Base-by-base conservation (phyloP, 352 stramenopile species). In the Globisporangium uncinulatum region DNA sequence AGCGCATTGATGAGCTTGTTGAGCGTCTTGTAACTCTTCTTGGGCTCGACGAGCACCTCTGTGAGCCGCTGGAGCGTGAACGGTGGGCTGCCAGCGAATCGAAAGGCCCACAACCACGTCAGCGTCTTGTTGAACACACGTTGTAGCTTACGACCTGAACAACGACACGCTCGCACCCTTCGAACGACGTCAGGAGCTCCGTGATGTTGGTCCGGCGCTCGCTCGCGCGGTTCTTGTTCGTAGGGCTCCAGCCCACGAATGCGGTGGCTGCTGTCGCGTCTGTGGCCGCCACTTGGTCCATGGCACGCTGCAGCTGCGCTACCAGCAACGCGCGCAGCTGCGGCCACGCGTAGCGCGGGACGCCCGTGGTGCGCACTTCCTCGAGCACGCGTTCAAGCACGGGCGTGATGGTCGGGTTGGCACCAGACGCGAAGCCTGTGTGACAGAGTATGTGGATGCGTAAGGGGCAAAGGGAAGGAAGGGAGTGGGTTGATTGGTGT, bases 61-160 rank as follows among this genome's bases (percentile, higher is more conserved):
- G 79, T 86, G 51, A 94, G 72, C 0, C 83, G 71, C 62, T 94
- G 83, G 56, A 94, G 73, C 53, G 83, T 94, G 64, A 94, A 94
- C 37, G 83, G 83, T 32, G 83, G 79, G 0, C 78, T 85, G 52
- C 19, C 36, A 29, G 34, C 34, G 34, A 39, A 39, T 8, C 6
- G 34, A 39, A 39, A 39, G 10, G 34, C 34, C 21, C 2, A n/a
- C 9, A 29, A 1, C 7, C 1, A 21, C 15, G 20, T 48, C 4
- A 48, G 43, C 19, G 19, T 24, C 14, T 21, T 9, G 34, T 15
- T 17, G 4, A 44, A 29, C 8, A 42, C 2, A 6, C 34, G 5
- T 7, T 13, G 10, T 8, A 13, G 10, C 7, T 20, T 36, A 10
- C 10, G 9, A 32, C 13, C 24, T 19, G 6, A 7, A 8, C 13